phyloP scores from a whole-genome alignment of 192 early-diverging fungal genomes.

The Chytriomyces confervae region DNA sequence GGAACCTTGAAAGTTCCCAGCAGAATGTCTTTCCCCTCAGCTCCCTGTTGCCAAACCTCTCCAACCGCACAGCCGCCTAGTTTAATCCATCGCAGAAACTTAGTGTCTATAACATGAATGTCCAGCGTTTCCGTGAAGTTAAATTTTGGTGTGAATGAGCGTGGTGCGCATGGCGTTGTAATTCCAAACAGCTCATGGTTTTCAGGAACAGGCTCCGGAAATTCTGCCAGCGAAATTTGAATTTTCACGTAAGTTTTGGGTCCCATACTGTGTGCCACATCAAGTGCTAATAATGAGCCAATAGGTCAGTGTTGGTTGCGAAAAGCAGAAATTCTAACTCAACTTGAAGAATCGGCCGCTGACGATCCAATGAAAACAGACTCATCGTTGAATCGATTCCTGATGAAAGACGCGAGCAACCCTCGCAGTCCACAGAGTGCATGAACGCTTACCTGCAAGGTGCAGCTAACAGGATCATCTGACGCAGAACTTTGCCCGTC shows the following conservation, averaged over 20 bases:
- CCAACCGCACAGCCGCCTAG: slow-evolving; percentile 40
- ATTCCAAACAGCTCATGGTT: too few species aligned
- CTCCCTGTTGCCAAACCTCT: slow-evolving; percentile 44
- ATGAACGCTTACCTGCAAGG: slow-evolving; percentile 27
- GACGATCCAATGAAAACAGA: background rate
- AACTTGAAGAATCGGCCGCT: slow-evolving; percentile 4
- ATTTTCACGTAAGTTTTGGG: slow-evolving; percentile 33
- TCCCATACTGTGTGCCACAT: slow-evolving; percentile 38
- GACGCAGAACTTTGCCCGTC: background rate
- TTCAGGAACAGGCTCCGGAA: too few species aligned
- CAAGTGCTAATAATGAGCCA: slow-evolving; percentile 8
- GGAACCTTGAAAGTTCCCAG: slow-evolving; percentile 47
- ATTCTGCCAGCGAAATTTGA: too few species aligned
- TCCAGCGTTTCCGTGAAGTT: slow-evolving; percentile 16
- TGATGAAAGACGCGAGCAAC: slow-evolving; percentile 21
- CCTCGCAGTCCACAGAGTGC: slow-evolving; percentile 38
- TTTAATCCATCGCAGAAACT: slow-evolving; percentile 40
- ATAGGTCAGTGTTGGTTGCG: background rate
- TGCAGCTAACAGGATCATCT: background rate
- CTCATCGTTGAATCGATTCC: background rate
- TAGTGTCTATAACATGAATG: slow-evolving; percentile 25
- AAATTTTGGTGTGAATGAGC: slow-evolving; percentile 41
- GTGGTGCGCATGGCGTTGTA: background rate
- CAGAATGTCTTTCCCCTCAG: slow-evolving; percentile 28
- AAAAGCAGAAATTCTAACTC: background rate